Base-by-base conservation (phyloP, 257 asterid species). In the Solanum boliviense region DNA sequence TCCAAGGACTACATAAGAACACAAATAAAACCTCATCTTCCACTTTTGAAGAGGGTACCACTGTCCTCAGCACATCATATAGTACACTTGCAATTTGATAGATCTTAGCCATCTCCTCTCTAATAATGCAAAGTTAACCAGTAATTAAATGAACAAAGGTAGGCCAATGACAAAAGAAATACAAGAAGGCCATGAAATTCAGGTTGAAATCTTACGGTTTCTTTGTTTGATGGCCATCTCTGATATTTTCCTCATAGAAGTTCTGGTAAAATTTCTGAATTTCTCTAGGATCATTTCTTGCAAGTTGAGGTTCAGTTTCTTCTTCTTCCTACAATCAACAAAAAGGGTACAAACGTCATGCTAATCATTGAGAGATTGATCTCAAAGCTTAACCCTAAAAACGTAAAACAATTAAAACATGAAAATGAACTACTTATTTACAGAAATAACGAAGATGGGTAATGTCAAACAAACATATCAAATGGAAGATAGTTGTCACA, bases 21-120 rank as follows among this genome's bases (percentile, higher is more conserved):
- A 89, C 36, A 78, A 87, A 89, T 81, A 91, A 89, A 90, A 97
- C 99, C 99, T 92, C 92, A 5, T 86, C 90, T 85, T 95, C 99
- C 70, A 96, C 88, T 91, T 91, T 92, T 79, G 89, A 48, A 76
- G 89, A 71, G 88, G 96, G 98, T 76, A 94, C 95, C 34, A 97
- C 94, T 21, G 98, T 91, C 89, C 83, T 92, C 90, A 96, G 91
- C 91, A 94, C 95, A 90, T 97, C 99, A 89, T 95, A 94, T 89
- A 97, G 75, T 85, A 97, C 99, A 11, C 95, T 89, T 81, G 99
- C 99, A 91, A 94, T 93, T 91, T 95, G 99, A 92, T 91, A 93
- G 76, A 95, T 92, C 94, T 95, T 97, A 65, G 98, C 98, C 96
- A 97, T 94, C 91, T 97, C 98, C 94, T 95, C 98, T 91, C 99